Evolutionary conservation across 1,284 basidiomycete genomes (phyloP).

Genomic region (Ganoderma leucocontextum): DNA sequence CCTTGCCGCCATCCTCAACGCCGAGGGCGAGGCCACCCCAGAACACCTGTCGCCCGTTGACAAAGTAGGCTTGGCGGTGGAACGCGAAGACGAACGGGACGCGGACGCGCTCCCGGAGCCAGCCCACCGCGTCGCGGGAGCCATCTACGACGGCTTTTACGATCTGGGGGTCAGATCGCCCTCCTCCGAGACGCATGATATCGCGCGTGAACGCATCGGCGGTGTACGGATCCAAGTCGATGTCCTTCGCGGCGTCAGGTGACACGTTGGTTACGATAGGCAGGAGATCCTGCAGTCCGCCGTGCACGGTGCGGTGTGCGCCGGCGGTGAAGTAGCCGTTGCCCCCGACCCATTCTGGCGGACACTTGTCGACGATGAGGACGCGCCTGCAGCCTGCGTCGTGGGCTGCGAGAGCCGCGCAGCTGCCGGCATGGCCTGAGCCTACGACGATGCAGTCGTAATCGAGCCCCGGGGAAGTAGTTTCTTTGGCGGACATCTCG

Average conservation of each 20-base stretch:
- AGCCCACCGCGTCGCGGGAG: slow-evolving; percentile 62
- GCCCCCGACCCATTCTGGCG: slow-evolving; percentile 68
- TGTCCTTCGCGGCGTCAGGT: slow-evolving; percentile 50
- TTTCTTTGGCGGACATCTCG: slow-evolving; percentile 24
- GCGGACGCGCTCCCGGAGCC: slow-evolving; percentile 59
- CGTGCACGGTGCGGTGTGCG: slow-evolving; percentile 67
- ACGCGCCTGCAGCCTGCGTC: slow-evolving; percentile 67
- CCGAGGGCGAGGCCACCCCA: slow-evolving; percentile 74
- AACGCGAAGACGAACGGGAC: slow-evolving; percentile 69
- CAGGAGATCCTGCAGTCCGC: slow-evolving; percentile 64
- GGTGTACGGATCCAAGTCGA: slow-evolving; percentile 68
- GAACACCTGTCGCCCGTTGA: slow-evolving; percentile 67
- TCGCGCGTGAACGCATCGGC: slow-evolving; percentile 60
- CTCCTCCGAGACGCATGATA: slow-evolving; percentile 64
- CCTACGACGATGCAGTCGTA: slow-evolving; percentile 68
- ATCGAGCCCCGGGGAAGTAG: not conserved
- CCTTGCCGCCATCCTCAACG: slow-evolving; percentile 67
- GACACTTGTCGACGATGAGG: slow-evolving; percentile 71
- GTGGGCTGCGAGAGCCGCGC: slow-evolving; percentile 66
- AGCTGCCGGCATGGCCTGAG: slow-evolving; percentile 74
- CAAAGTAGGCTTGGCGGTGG: slow-evolving; percentile 71
- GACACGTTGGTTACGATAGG: slow-evolving; percentile 59
- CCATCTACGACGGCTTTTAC: slow-evolving; percentile 61
- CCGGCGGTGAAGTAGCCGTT: slow-evolving; percentile 79
- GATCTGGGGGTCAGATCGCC: slow-evolving; percentile 55